Evolutionary conservation across 768 basidiomycete genomes (phyloP), one percentile per base, ranked within the genome.

Genomic region (Chlorophyllum brunneum): DNA sequence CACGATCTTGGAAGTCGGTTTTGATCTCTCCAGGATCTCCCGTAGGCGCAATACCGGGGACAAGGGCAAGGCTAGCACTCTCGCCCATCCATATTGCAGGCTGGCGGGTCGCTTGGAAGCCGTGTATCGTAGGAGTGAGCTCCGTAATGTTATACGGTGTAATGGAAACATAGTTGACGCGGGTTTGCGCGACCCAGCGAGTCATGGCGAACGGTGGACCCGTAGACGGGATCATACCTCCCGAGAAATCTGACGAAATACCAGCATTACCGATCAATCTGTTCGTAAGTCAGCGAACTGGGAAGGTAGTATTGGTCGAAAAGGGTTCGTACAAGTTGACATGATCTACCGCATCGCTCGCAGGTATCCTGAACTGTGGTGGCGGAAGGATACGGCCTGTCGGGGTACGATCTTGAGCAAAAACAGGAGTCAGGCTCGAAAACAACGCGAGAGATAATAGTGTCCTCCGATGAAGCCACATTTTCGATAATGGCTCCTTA

Each of bases 31-130:
- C 16, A 1, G 31, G 42, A 15, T 45, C 24, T 15, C 33, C 41
- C 2, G 42, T 44, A 2, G 41, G 18, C 50, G 70, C 66, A 3
- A 71, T 62, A 4, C 86, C 86, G 10, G 86, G 85, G n/a, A 75
- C 73, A 20, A 88, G 70, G 4, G 77, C 71, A 2, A 82, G 77
- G 41, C 78, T 77, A 0, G 77, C 86, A 55, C 81, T 86, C 58
- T 88, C 86, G 1, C 85, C 89, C 88, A 92, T 91, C 89, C 88
- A 91, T 30, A 92, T 90, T 0, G 89, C 89, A 7, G 89, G 88
- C 58, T 89, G 89, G 47, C 88, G 82, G 0, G 89, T 91, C 6
- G 79, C 88, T 36, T 85, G 80, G 57, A 91, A 89, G 1, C 89
- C 89, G 20, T 52, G 51, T 18, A 52, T 52, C 55, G 86, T 82